Evolutionary conservation across 2,329 filamentous ascomycete species (phyloP).

Genomic region (Calonectria pseudoreteaudii): DNA sequence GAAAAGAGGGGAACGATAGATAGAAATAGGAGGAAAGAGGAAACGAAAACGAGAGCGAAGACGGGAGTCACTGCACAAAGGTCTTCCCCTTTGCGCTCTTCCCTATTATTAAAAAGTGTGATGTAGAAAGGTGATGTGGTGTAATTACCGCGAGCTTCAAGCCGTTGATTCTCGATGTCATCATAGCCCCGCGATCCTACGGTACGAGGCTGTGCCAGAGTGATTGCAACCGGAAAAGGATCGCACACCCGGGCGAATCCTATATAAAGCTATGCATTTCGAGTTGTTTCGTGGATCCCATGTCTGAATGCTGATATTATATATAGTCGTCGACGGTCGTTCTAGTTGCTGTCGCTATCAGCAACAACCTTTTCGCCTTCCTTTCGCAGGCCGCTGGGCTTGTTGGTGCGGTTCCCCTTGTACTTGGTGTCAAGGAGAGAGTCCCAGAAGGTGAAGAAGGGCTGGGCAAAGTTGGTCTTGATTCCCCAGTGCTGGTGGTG

Average conservation of each 20-base stretch:
- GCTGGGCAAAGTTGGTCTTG: constrained; percentile 93
- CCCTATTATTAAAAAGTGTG: constrained; percentile 42
- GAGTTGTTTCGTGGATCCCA: constrained; percentile 35
- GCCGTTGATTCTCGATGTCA: constrained; percentile 32
- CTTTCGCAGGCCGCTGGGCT: constrained; percentile 50
- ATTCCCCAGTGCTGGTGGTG: constrained; percentile 99
- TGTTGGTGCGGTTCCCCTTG: constrained; percentile 68
- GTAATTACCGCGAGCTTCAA: constrained; percentile 40
- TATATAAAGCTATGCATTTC: constrained; percentile 26
- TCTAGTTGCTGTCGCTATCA: constrained; percentile 28
- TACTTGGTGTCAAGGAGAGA: constrained; percentile 84
- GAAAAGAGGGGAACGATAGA: background rate
- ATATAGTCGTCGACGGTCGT: constrained; percentile 31
- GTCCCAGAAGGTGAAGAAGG: constrained; percentile 98
- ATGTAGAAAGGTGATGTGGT: constrained; percentile 37
- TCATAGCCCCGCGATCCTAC: constrained; percentile 36
- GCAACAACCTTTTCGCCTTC: constrained; percentile 35
- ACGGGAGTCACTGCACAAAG: constrained; percentile 30
- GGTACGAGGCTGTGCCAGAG: constrained; percentile 27
- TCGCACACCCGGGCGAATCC: constrained; percentile 35
- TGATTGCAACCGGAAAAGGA: constrained; percentile 22
- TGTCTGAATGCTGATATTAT: constrained; percentile 33
- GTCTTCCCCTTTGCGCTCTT: constrained; percentile 23
- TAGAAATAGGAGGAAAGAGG: constrained; percentile 30
- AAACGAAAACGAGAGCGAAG: constrained; percentile 30